Evolutionary conservation across 75 land plant genomes (phyloP).

Genomic region (Azolla pinnata): DNA sequence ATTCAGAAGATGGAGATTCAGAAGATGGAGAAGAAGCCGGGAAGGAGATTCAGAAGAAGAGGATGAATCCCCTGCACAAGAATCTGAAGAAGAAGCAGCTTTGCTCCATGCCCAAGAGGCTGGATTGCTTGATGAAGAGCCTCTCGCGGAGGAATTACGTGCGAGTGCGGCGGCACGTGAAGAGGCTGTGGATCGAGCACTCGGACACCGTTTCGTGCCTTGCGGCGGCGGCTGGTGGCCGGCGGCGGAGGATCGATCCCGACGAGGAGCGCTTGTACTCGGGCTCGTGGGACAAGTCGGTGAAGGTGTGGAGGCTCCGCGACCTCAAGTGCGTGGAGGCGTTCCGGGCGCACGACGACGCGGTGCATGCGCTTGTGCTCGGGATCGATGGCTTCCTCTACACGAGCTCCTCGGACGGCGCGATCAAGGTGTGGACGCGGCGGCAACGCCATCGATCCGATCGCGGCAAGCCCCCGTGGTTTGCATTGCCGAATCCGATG

Average conservation of each 20-base stretch:
- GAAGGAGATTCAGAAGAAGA: too few species aligned
- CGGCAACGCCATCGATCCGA: too few species aligned
- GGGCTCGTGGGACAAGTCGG: conserved; percentile 26
- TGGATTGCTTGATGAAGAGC: conserved; percentile 45
- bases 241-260: conserved; percentile 5
- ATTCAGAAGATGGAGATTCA: too few species aligned
- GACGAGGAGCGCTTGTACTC: conserved; percentile 15
- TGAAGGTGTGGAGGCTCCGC: conserved; percentile 27
- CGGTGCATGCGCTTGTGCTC: conserved; percentile 22
- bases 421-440: conserved; percentile 22
- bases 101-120: conserved; percentile 56
- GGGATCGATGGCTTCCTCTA: conserved; percentile 8
- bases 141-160: conserved; percentile 62
- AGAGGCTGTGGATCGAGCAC: conserved; percentile 74
- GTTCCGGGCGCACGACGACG: conserved; percentile 28
- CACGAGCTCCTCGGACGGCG: conserved; percentile 23
- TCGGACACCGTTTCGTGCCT: conserved; percentile 68
- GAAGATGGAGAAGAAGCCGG: too few species aligned
- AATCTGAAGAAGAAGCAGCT: too few species aligned
- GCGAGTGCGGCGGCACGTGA: conserved; percentile 54
- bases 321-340: conserved; percentile 32
- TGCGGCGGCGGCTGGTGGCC: conserved; percentile 36
- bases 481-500: too few species aligned
- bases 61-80: too few species aligned
- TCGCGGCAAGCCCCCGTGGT: too few species aligned